Conservation (phyloP, 768 basidiomycete genomes). For the Xerocomus brunneocitrinus region DNA sequence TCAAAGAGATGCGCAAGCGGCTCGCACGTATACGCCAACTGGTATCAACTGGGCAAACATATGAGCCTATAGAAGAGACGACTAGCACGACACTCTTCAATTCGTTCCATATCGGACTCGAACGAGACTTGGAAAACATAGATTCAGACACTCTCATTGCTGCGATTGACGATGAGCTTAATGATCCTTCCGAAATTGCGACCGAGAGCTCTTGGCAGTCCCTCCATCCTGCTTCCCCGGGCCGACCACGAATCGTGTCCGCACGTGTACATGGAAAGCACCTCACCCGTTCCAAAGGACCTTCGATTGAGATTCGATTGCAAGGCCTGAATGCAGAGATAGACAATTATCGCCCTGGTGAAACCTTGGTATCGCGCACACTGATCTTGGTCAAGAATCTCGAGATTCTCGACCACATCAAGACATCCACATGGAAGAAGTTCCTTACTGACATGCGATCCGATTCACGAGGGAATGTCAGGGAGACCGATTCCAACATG, state of each 20-base stretch:
- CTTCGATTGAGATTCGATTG: conserved; percentile 84
- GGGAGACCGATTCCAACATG: conserved; percentile 93
- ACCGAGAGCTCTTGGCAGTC: conserved; percentile 92
- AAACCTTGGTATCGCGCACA: conserved; percentile 57
- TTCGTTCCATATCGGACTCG: conserved; percentile 90
- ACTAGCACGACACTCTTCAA: conserved; percentile 84
- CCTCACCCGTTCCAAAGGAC: conserved; percentile 66
- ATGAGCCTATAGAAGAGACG: conserved; percentile 68
- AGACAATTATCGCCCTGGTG: conserved; percentile 56
- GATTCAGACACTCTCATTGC: conserved; percentile 78
- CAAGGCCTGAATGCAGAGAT: conserved; percentile 58
- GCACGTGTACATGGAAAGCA: conserved; percentile 50
- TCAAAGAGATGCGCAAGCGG: conserved; percentile 80
- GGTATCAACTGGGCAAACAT: conserved; percentile 82
- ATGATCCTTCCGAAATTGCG: conserved; percentile 66
- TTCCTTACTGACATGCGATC: conserved; percentile 84
- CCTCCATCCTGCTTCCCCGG: conserved; percentile 51
- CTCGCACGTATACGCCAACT: conserved; percentile 89
- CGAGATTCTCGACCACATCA: conserved; percentile 96
- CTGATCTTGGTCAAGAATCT: conserved; percentile 65
- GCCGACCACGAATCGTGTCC: conserved; percentile 31
- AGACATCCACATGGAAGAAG: conserved; percentile 97
- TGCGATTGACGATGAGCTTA: conserved; percentile 89
- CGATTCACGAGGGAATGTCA: conserved; percentile 81
- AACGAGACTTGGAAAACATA: conserved; percentile 65